A percentile compares a stretch with the other conserved stretches of the same genome.
Conservation (phyloP, 108 stramenopile species). For the Nitzschia sp. region DNA sequence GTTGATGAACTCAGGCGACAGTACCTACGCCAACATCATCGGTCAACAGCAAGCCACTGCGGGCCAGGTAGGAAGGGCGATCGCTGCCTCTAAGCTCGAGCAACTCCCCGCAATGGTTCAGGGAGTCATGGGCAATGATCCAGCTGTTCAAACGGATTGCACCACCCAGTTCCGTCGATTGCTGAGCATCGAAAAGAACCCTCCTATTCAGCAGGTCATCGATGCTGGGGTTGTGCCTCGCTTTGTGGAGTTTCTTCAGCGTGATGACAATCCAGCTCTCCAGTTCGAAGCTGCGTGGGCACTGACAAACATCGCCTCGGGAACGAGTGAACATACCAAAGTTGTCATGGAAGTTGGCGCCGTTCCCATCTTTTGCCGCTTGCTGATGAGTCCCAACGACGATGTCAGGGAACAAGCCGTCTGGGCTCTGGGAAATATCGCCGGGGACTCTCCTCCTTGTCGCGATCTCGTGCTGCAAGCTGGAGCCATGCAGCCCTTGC, state of each 20-base stretch:
- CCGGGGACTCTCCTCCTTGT: conserved; percentile 96
- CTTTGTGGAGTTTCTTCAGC: conserved; percentile 94
- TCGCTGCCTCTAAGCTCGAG: conserved; percentile 64
- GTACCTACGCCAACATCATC: conserved; percentile 47
- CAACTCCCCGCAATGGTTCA: conserved; percentile 87
- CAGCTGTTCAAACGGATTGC: conserved; percentile 79
- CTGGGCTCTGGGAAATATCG: conserved; percentile 99
- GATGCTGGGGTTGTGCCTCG: conserved; percentile 95
- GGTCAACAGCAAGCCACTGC: conserved; percentile 17
- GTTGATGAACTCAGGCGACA: conserved; percentile 69
- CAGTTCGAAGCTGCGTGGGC: conserved; percentile 99
- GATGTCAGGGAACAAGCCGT: conserved; percentile 98
- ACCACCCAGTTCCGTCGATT: conserved; percentile 96
- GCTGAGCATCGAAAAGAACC: conserved; percentile 96
- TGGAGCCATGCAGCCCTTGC: conserved; percentile 93
- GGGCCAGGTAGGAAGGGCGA: conserved; percentile 18
- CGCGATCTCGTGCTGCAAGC: conserved; percentile 93
- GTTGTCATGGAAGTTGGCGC: conserved; percentile 98
- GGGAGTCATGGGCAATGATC: conserved; percentile 90
- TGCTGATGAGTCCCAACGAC: conserved; percentile 91
- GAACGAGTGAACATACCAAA: conserved; percentile 96
- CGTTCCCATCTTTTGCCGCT: conserved; percentile 95
- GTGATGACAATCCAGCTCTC: conserved; percentile 92
- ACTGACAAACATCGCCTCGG: conserved; percentile 98
- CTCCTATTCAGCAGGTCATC: conserved; percentile 98